phyloP scores from a whole-genome alignment of 306 rosid species.

The Pyrus pyrifolia region DNA sequence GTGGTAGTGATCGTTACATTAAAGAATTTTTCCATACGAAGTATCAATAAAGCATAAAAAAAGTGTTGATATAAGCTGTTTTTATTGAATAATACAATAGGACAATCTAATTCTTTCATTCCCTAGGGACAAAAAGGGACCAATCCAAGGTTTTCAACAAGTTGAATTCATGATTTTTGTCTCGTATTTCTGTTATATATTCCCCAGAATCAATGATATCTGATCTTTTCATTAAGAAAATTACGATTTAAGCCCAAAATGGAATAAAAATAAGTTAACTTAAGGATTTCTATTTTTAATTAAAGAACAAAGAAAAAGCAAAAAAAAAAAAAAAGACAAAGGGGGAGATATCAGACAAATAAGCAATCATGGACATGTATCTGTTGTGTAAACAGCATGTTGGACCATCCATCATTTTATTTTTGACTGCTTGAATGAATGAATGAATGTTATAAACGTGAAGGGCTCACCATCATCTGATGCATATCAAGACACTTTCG shows the following conservation, averaged over 20 bases:
- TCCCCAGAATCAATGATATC: background rate
- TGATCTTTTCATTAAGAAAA: background rate
- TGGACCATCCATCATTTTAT: slow-evolving; percentile 54
- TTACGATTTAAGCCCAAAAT: background rate
- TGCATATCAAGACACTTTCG: slow-evolving; percentile 38
- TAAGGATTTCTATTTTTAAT: background rate
- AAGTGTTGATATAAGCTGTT: slow-evolving; percentile 23
- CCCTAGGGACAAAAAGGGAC: slow-evolving; percentile 19
- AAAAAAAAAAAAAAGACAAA: background rate
- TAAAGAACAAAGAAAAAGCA: background rate
- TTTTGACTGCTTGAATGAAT: slow-evolving; percentile 48
- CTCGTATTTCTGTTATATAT: background rate
- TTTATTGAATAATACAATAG: slow-evolving; percentile 28
- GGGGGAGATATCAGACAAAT: slow-evolving; percentile 31
- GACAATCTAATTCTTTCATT: slow-evolving; percentile 25
- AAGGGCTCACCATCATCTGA: slow-evolving; percentile 64
- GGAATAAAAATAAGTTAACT: background rate
- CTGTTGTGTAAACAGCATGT: slow-evolving; percentile 50
- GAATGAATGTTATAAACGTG: slow-evolving; percentile 65
- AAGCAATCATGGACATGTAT: slow-evolving; percentile 47
- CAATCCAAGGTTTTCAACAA: slow-evolving; percentile 24
- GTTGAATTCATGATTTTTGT: slow-evolving; percentile 4
- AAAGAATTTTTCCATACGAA: background rate
- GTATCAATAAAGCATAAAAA: slow-evolving; percentile 16
- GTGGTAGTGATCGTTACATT: too few species aligned